Evolutionary conservation across 768 basidiomycete genomes (phyloP), one percentile per base, ranked within the genome.

Genomic region (Suillus decipiens): DNA sequence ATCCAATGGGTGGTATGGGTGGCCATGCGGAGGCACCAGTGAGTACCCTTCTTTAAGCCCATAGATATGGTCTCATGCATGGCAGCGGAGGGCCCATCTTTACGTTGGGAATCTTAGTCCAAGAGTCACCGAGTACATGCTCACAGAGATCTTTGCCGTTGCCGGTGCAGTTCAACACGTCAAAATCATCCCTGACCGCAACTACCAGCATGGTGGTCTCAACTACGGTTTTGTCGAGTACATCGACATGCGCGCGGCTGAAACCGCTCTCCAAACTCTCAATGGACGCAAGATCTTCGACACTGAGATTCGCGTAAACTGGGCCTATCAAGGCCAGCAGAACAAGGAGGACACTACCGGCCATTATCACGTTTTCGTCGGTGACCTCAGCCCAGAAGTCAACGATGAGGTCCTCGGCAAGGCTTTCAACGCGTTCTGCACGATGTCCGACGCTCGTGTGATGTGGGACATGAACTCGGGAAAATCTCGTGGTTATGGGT

Each of bases 401-500:
- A 99, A 95, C 75, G 97, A 99, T 71, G 95, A 96, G 19, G 94
- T 98, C 61, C 88, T 99, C 66, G 90, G 81, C 63, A 98, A 99
- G 81, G 97, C 97, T 8, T 99, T 99, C 82, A 89, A 87, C 70
- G 96, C 96, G 43, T 99, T 99, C 75, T 96, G 95, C 37, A 92
- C 91, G 65, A 84, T 99, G 79, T 96, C 94, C 59, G 97, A 99
- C 77, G 96, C 96, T 57, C 88, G 97, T 39, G 97, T 99, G 64
- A 99, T 99, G 96, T 99, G 96, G 96, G 97, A 99, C 76, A 98
- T 99, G 95, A 97, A 96, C 79, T 96, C 96, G 60, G 97, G 97
- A 65, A 98, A 99, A 81, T 94, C 91, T 72, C 90, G 96, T 71
- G 96, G 96, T 47, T 98, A 99, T 73, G 96, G 96, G 58, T 99